Evolutionary conservation across 495 filamentous ascomycete species (phyloP).

Genomic region (Xylaria palmicola): DNA sequence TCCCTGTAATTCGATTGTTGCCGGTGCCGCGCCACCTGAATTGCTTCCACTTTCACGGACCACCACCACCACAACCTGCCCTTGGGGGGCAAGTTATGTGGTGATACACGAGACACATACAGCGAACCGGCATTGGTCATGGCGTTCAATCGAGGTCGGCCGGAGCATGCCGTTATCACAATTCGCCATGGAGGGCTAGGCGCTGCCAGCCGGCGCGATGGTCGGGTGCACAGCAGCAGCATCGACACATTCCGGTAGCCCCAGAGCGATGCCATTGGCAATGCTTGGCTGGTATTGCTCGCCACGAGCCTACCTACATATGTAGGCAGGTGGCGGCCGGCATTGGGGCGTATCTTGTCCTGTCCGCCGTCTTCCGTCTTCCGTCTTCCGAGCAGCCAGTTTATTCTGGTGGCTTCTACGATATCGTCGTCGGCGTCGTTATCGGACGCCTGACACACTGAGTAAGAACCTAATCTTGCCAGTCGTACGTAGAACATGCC

Average conservation of each 20-base stretch:
- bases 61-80: background rate
- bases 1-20: background rate
- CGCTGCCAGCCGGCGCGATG: background rate
- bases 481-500: too few relatives aligned
- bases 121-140: background rate
- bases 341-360: background rate
- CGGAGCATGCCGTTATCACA: constrained; percentile 10
- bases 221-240: constrained; percentile 9
- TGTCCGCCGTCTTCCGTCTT: too few relatives aligned
- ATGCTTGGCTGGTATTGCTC: background rate
- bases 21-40: too few relatives aligned
- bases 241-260: background rate
- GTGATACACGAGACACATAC: background rate
- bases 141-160: background rate
- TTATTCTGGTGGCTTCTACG: too few relatives aligned
- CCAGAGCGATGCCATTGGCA: background rate
- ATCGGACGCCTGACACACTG: too few relatives aligned
- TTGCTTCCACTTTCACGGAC: too few relatives aligned
- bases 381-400: background rate
- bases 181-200: background rate
- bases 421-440: too few relatives aligned
- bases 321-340: background rate
- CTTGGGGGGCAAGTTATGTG: constrained; percentile 1
- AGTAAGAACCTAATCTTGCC: too few relatives aligned
- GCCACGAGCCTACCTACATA: background rate